These are phyloP conservation scores for Dendrostoma leiphaemia DNA, from an alignment of 2,329 filamentous ascomycete species.

Conservation along the genomic window DNA sequence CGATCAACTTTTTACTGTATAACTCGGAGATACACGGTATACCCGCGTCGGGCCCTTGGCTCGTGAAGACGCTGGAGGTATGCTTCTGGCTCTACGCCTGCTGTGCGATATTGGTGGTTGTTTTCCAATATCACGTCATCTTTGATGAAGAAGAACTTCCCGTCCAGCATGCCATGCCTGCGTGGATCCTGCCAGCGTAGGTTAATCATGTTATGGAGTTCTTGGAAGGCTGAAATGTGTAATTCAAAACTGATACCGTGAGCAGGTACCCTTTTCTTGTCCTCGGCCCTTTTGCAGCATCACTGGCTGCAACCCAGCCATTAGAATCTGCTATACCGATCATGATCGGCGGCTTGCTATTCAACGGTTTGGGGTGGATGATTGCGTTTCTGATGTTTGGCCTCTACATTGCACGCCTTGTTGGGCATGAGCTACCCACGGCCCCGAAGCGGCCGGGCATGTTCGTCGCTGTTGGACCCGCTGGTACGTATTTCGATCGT, in stretches of 20 bases:
- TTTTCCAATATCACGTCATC: constrained; percentile 30
- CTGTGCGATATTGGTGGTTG: constrained; percentile 26
- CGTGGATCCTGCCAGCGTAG: constrained; percentile 55
- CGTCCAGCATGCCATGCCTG: constrained; percentile 50
- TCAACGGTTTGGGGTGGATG: constrained; percentile 52
- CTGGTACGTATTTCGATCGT: constrained; percentile 20
- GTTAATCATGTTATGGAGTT: too few relatives aligned
- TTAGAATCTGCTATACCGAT: constrained; percentile 45
- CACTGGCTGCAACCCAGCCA: constrained; percentile 46
- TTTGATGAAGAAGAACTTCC: constrained; percentile 37
- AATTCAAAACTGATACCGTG: too few relatives aligned
- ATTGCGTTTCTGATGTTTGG: constrained; percentile 52
- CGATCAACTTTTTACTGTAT: constrained; percentile 62
- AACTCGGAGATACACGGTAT: constrained; percentile 63
- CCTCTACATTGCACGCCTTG: constrained; percentile 49
- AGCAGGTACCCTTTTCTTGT: constrained; percentile 56
- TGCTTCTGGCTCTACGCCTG: constrained; percentile 53
- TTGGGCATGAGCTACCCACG: constrained; percentile 46
- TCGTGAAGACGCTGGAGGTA: constrained; percentile 41
- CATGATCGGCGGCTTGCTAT: constrained; percentile 47
- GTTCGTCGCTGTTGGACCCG: constrained; percentile 54
- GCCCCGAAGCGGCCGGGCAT: constrained; percentile 49
- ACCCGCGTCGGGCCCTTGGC: constrained; percentile 46
- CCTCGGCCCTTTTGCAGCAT: constrained; percentile 48
- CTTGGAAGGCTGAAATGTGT: too few relatives aligned